phyloP scores from a whole-genome alignment of 2,329 filamentous ascomycete genomes.

The Seiridium unicorne region DNA sequence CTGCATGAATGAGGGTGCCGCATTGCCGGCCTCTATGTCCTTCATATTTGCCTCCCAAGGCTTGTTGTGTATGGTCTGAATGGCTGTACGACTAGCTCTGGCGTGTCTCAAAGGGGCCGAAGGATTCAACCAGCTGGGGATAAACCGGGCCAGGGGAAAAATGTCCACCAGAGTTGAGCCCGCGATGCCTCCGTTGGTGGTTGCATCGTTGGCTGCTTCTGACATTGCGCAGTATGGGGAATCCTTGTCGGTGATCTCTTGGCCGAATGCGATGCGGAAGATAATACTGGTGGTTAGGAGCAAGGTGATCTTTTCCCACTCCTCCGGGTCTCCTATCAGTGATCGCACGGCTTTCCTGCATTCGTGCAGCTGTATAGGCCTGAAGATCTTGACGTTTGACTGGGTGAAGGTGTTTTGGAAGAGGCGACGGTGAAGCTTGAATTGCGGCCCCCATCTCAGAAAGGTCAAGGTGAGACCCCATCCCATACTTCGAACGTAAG shows the following conservation, averaged over 20 bases:
- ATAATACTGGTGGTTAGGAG: constrained; percentile 24
- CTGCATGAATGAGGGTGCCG: constrained; percentile 28
- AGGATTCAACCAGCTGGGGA: constrained; percentile 34
- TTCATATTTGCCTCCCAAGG: constrained; percentile 33
- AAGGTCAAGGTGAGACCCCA: constrained; percentile 24
- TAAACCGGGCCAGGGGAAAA: constrained; percentile 41
- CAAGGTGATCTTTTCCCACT: constrained; percentile 21
- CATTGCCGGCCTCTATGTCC: constrained; percentile 29
- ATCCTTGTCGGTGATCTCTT: constrained; percentile 17
- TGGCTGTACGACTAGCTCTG: constrained; percentile 13
- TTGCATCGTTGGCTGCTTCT: constrained; percentile 11
- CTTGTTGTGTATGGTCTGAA: constrained; percentile 37
- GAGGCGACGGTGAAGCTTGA: constrained; percentile 37
- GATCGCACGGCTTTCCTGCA: constrained; percentile 24
- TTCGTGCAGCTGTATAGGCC: constrained; percentile 29
- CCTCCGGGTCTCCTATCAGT: constrained; percentile 15
- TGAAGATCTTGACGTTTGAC: constrained; percentile 28
- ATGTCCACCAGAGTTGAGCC: constrained; percentile 43
- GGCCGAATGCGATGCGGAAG: constrained; percentile 22
- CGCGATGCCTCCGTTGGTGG: constrained; percentile 18
- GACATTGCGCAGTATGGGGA: constrained; percentile 23
- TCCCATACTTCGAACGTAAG: constrained; percentile 16
- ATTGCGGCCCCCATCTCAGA: constrained; percentile 33
- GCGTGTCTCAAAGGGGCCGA: constrained; percentile 21
- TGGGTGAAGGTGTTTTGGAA: constrained; percentile 39